phyloP scores from a whole-genome alignment of 2,329 filamentous ascomycete genomes.

The Rosellinia necatrix region DNA sequence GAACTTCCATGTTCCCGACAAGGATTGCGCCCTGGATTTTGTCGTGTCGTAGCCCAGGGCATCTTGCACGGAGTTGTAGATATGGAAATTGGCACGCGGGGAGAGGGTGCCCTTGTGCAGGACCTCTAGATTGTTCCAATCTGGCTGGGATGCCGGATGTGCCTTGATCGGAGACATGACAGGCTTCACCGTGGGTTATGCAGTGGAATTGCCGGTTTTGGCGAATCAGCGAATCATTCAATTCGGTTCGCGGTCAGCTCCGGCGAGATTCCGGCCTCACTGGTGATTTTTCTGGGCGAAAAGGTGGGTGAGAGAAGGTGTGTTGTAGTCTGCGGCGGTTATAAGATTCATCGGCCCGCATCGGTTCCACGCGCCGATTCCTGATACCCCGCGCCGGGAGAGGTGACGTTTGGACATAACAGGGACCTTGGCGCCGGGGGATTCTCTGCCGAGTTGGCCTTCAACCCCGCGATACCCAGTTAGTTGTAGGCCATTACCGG shows the following conservation, averaged over 20 bases:
- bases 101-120: conserved; percentile 62
- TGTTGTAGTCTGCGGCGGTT: too few relatives aligned
- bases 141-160: conserved; percentile 43
- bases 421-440: conserved; percentile 6
- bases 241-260: too few relatives aligned
- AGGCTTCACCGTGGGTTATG: too few relatives aligned
- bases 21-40: conserved; percentile 43
- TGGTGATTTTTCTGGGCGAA: too few relatives aligned
- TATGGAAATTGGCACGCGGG: conserved; percentile 59
- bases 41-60: conserved; percentile 50
- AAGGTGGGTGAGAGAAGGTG: too few relatives aligned
- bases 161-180: conserved; percentile 21
- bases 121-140: conserved; percentile 64
- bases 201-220: too few relatives aligned
- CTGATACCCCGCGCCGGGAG: conserved; percentile 4
- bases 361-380: neutral
- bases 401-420: neutral
- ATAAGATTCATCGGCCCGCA: neutral
- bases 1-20: conserved; percentile 58
- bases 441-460: conserved; percentile 12
- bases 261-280: too few relatives aligned
- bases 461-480: too few relatives aligned
- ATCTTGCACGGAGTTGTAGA: conserved; percentile 52
- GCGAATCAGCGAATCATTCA: too few relatives aligned
- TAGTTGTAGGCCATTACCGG: too few relatives aligned